phyloP scores from a whole-genome alignment of 495 filamentous ascomycete genomes.

The Aspergillus sparsus region DNA sequence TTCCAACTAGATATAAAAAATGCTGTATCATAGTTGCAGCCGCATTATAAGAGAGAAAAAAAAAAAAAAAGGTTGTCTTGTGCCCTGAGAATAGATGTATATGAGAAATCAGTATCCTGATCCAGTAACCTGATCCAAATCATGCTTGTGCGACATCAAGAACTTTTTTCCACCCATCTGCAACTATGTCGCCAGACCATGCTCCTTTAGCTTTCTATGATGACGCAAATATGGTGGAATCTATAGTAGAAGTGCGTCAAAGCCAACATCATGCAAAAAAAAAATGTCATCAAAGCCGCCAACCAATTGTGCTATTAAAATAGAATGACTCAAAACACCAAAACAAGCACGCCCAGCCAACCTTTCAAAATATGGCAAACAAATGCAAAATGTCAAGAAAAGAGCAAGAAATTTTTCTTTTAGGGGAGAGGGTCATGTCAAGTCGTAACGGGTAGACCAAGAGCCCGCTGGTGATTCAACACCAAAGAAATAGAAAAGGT shows the following conservation, averaged over 20 bases:
- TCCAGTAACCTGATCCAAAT: constrained; percentile 17
- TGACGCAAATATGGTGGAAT: constrained; percentile 25
- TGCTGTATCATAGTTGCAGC: not conserved
- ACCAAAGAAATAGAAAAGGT: constrained; percentile 18
- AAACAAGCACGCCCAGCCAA: constrained; percentile 24
- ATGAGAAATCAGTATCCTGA: too few relatives aligned
- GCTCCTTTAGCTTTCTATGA: constrained; percentile 30
- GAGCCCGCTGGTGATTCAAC: constrained; percentile 15
- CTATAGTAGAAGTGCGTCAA: constrained; percentile 29
- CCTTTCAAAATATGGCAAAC: constrained; percentile 19
- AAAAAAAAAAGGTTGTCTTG: too few relatives aligned
- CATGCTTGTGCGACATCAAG: constrained; percentile 22
- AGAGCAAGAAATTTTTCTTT: constrained; percentile 26
- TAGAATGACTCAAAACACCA: constrained; percentile 27
- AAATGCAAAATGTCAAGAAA: constrained; percentile 21
- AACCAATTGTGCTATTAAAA: constrained; percentile 23
- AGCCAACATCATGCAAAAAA: constrained; percentile 23
- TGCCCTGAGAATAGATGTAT: too few relatives aligned
- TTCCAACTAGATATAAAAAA: not conserved
- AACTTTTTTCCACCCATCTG: constrained; percentile 26
- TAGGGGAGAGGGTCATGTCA: constrained; percentile 35
- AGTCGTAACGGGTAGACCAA: constrained; percentile 41
- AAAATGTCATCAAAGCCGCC: constrained; percentile 27
- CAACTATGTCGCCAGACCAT: constrained; percentile 21
- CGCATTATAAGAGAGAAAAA: too few relatives aligned